These are phyloP conservation scores for Rutstroemia sp. DNA, from an alignment of 2,329 filamentous ascomycete genomes.

Conservation along the genomic window DNA sequence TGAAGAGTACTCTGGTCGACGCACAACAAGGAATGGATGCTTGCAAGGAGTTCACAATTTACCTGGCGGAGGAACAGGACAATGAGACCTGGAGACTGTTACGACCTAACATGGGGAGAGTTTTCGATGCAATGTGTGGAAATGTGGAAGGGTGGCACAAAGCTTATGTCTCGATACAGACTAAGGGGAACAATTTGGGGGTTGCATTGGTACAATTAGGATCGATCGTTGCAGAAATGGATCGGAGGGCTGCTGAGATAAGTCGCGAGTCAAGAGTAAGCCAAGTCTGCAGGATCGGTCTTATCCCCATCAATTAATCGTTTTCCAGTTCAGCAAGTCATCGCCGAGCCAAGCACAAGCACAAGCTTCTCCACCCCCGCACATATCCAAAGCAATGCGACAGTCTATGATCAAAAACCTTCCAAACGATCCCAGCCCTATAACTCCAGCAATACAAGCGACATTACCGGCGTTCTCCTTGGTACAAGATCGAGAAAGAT, in stretches of 20 bases:
- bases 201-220: constrained; percentile 64
- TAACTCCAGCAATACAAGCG: constrained; percentile 25
- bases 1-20: constrained; percentile 74
- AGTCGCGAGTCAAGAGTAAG: constrained; percentile 71
- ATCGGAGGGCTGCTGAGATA: constrained; percentile 74
- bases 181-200: constrained; percentile 63
- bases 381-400: constrained; percentile 18
- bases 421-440: constrained; percentile 23
- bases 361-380: constrained; percentile 6
- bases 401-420: constrained; percentile 25
- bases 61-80: constrained; percentile 60
- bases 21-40: constrained; percentile 70
- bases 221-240: constrained; percentile 76
- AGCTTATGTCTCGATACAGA: constrained; percentile 69
- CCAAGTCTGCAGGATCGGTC: constrained; percentile 31
- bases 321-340: constrained; percentile 10
- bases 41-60: constrained; percentile 68
- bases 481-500: constrained; percentile 24
- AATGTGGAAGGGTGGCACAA: constrained; percentile 88
- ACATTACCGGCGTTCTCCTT: constrained; percentile 25
- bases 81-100: constrained; percentile 52
- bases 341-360: constrained; percentile 6
- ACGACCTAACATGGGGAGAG: constrained; percentile 56
- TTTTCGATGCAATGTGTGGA: constrained; percentile 84
- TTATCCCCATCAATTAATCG: constrained; percentile 4